Evolutionary conservation across 2,329 filamentous ascomycete genomes (phyloP).

Genomic region (Blumeriella jaapii): DNA sequence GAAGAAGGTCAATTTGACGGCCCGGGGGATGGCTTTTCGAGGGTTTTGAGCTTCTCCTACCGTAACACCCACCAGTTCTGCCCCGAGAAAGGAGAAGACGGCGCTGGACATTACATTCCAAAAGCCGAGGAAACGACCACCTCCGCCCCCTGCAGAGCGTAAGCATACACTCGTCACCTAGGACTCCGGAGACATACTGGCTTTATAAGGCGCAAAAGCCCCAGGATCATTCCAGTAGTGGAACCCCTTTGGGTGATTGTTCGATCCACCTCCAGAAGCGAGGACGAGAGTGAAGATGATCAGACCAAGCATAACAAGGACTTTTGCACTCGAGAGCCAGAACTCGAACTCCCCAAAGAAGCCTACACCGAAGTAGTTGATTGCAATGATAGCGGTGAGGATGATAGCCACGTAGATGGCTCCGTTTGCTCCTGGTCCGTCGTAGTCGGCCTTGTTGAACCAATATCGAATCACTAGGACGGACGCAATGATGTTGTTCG

Average conservation of each 20-base stretch:
- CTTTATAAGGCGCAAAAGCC: constrained; percentile 28
- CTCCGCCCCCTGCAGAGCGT: constrained; percentile 24
- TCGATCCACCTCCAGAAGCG: constrained; percentile 51
- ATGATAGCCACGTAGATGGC: constrained; percentile 71
- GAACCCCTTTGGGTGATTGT: constrained; percentile 38
- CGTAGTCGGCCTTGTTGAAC: constrained; percentile 38
- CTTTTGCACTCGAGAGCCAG: constrained; percentile 46
- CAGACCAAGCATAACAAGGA: constrained; percentile 53
- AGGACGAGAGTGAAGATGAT: constrained; percentile 55
- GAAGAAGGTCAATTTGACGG: constrained; percentile 48
- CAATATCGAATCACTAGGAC: constrained; percentile 71
- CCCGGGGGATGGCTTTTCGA: constrained; percentile 54
- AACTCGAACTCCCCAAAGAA: constrained; percentile 37
- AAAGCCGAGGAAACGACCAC: constrained; percentile 46
- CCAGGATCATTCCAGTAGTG: constrained; percentile 38
- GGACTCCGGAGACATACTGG: constrained; percentile 11
- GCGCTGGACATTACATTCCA: constrained; percentile 40
- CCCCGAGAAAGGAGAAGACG: constrained; percentile 49
- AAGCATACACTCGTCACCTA: neutral
- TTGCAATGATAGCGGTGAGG: constrained; percentile 47
- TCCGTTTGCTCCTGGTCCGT: constrained; percentile 45
- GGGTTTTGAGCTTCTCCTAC: constrained; percentile 53
- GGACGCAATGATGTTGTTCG: constrained; percentile 75
- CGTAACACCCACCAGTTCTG: constrained; percentile 52
- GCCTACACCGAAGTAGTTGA: constrained; percentile 49